Evolutionary conservation across 1,139 yeast species (phyloP), one percentile per base, ranked within the genome.

Genomic region (Lodderomyces oxycetoniae): DNA sequence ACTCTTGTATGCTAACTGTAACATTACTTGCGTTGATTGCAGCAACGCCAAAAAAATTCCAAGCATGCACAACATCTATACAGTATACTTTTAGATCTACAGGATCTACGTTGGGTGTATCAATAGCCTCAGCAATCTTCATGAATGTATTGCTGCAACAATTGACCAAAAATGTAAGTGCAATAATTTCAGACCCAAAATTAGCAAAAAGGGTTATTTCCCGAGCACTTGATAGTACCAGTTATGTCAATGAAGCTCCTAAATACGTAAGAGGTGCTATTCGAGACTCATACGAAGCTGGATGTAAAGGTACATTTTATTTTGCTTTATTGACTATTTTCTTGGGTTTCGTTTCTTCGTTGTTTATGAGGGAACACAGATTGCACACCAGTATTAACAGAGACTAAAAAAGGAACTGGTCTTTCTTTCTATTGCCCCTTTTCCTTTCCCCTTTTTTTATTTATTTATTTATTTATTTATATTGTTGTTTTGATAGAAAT

Each of bases 11-110:
- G 54, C 68, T 82, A 43, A 82, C 89, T 0, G 72, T 81, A 10
- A 77, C 88, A 0, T 61, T 82, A 33, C 57, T 81, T 30, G 79
- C 88, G 1, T 66, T 82, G 58, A 79, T 82, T 39, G 78, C 87
- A 0, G 71, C 77, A 1, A 77, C 70, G 7, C 83, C 84, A 3
- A 63, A 59, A 26, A 72, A 75, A 42, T 70, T 65, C 44, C 89
- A 81, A 53, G 89, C 89, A 4, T 73, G 82, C 5, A 74, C 85
- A 0, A 82, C 91, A 1, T 79, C 87, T 1, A 80, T 82, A 40
- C 86, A 81, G 46, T 82, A 82, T 52, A 78, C 85, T 3, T 81
- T 79, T 59, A 64, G 89, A 46, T 78, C 88, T 2, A 75, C 83
- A 4, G 91, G 89, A 0, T 78, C 86, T 1, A 79, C 88, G 0